A percentile compares a stretch with the other conserved stretches of the same genome.
Evolutionary conservation across 2,329 filamentous ascomycete species (phyloP).

Genomic region (Aspergillus unguis): DNA sequence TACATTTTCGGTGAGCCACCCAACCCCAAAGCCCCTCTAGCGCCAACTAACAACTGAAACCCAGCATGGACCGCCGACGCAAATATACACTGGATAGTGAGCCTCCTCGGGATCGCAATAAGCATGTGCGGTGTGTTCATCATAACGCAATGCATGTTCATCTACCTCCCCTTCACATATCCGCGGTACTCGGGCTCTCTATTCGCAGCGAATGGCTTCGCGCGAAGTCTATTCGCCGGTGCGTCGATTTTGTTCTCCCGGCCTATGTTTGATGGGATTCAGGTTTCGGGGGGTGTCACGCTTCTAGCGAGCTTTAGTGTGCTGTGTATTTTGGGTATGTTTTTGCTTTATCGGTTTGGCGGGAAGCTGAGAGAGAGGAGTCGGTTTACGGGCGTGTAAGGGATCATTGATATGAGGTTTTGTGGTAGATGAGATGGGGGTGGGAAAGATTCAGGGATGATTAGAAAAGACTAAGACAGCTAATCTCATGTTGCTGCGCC

Average conservation of each 20-base stretch:
- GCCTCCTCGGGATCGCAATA: constrained; percentile 40
- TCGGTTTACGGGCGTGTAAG: background rate
- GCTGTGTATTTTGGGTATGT: background rate
- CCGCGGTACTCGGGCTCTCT: constrained; percentile 34
- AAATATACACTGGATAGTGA: constrained; percentile 37
- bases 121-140: constrained; percentile 39
- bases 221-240: background rate
- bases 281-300: background rate
- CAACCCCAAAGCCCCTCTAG: too few relatives aligned
- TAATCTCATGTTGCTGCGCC: too few relatives aligned
- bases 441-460: too few relatives aligned
- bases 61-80: constrained; percentile 52
- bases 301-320: background rate
- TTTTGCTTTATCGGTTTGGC: background rate
- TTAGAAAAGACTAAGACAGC: too few relatives aligned
- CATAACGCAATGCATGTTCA: constrained; percentile 43
- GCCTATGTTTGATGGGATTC: background rate
- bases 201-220: constrained; percentile 36
- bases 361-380: background rate
- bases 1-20: too few relatives aligned
- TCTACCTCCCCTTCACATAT: constrained; percentile 38
- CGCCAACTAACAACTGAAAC: too few relatives aligned
- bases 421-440: too few relatives aligned
- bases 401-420: too few relatives aligned
- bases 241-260: constrained; percentile 1